Conservation (phyloP, 1,139 yeast species). For the Candida anutae region DNA sequence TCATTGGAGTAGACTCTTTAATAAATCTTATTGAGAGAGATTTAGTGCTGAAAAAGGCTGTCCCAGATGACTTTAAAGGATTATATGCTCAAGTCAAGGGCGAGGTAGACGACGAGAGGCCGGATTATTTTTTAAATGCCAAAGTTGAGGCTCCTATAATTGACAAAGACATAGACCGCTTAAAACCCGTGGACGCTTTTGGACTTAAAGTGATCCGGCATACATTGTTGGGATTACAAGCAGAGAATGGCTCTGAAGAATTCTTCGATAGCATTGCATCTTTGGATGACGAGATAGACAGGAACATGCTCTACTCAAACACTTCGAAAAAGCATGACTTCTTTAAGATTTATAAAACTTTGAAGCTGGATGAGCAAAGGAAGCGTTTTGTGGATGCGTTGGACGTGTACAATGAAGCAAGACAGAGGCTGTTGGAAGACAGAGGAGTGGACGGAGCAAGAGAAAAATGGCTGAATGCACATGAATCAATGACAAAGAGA, state of each 20-base stretch:
- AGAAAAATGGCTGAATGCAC: constrained; percentile 82
- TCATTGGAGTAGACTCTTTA: constrained; percentile 60
- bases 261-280: constrained; percentile 28
- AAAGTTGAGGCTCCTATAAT: constrained; percentile 20
- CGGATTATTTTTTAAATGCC: constrained; percentile 22
- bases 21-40: constrained; percentile 26
- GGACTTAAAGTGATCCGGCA: constrained; percentile 80
- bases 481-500: constrained; percentile 58
- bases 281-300: constrained; percentile 17
- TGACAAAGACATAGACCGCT: constrained; percentile 48
- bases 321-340: constrained; percentile 46
- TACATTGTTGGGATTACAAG: constrained; percentile 59
- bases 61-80: constrained; percentile 27
- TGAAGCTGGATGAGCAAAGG: constrained; percentile 46
- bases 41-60: constrained; percentile 18
- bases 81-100: constrained; percentile 22
- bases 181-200: constrained; percentile 66
- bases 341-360: constrained; percentile 50
- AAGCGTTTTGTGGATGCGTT: constrained; percentile 54
- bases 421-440: constrained; percentile 72
- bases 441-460: constrained; percentile 80
- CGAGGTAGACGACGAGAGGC: constrained; percentile 12
- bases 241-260: constrained; percentile 14
- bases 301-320: constrained; percentile 16
- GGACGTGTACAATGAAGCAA: constrained; percentile 59